Percentiles rank a stretch among this genome's conserved stretches.
Evolutionary conservation across 2,329 filamentous ascomycete species (phyloP).

Genomic region (Thyridium curvatum): DNA sequence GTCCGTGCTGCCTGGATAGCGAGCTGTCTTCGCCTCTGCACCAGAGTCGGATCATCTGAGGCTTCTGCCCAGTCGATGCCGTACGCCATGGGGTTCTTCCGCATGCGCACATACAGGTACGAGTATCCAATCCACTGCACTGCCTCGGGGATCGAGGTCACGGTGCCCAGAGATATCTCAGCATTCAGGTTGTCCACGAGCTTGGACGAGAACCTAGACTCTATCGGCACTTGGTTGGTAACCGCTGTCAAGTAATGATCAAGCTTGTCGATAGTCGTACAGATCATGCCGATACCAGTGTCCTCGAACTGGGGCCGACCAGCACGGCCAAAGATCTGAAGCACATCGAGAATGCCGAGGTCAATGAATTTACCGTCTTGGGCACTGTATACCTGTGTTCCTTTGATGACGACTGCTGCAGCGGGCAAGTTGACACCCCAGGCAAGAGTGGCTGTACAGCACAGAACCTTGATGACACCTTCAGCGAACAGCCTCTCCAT

Average conservation of each 20-base stretch:
- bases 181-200: slow-evolving; percentile 96
- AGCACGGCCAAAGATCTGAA: slow-evolving; percentile 97
- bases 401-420: slow-evolving; percentile 95
- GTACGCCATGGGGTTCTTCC: slow-evolving; percentile 82
- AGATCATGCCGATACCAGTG: slow-evolving; percentile 96
- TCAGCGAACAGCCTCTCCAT: slow-evolving; percentile 88
- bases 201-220: slow-evolving; percentile 91
- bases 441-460: slow-evolving; percentile 94
- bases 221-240: slow-evolving; percentile 93
- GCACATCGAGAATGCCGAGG: slow-evolving; percentile 88
- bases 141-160: slow-evolving; percentile 87
- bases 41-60: slow-evolving; percentile 78
- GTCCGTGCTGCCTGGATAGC: slow-evolving; percentile 84
- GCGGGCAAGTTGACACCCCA: slow-evolving; percentile 99
- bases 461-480: slow-evolving; percentile 92
- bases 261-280: slow-evolving; percentile 90
- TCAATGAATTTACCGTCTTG: slow-evolving; percentile 97
- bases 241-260: slow-evolving; percentile 87
- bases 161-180: slow-evolving; percentile 87
- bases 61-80: slow-evolving; percentile 94
- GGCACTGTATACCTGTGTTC: slow-evolving; percentile 92
- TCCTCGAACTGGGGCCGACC: slow-evolving; percentile 97
- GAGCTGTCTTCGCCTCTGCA: slow-evolving; percentile 77
- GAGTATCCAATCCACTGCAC: slow-evolving; percentile 98
- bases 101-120: slow-evolving; percentile 95